These are phyloP conservation scores for Sindora glabra DNA, from an alignment of 306 rosid species.

Conservation along the genomic window DNA sequence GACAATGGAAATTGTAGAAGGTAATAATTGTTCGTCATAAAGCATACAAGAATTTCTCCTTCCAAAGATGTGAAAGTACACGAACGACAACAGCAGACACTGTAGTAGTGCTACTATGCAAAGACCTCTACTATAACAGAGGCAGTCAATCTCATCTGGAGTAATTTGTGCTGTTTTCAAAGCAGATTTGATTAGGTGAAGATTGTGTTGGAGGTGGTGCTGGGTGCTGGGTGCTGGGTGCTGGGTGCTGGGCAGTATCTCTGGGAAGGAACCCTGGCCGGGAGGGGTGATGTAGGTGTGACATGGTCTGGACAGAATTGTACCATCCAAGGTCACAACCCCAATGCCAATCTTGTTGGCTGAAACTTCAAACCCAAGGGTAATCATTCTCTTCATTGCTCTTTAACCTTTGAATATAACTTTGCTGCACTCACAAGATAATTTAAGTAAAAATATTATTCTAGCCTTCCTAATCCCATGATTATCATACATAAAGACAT, in stretches of 20 bases:
- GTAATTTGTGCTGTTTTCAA: conserved; percentile 50
- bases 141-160: conserved; percentile 68
- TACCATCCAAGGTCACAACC: conserved; percentile 69
- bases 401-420: not conserved
- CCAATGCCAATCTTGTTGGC: conserved; percentile 92
- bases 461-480: not conserved
- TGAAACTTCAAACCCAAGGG: conserved; percentile 88
- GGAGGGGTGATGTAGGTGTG: conserved; percentile 92
- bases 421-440: not conserved
- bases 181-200: conserved; percentile 69
- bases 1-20: too few species aligned
- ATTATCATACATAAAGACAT: not conserved
- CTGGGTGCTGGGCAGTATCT: conserved; percentile 94
- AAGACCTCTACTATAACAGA: conserved; percentile 91
- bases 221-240: too few species aligned
- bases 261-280: conserved; percentile 95
- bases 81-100: conserved; percentile 78
- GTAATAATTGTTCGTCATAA: too few species aligned
- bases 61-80: conserved; percentile 79
- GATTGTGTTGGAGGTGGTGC: conserved; percentile 75
- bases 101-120: conserved; percentile 96
- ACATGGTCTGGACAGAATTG: conserved; percentile 84
- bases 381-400: conserved; percentile 70
- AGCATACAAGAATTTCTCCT: too few species aligned
- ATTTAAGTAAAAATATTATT: not conserved